Conservation (phyloP, 1,139 yeast genomes). For the Debaryomyces fabryi region DNA sequence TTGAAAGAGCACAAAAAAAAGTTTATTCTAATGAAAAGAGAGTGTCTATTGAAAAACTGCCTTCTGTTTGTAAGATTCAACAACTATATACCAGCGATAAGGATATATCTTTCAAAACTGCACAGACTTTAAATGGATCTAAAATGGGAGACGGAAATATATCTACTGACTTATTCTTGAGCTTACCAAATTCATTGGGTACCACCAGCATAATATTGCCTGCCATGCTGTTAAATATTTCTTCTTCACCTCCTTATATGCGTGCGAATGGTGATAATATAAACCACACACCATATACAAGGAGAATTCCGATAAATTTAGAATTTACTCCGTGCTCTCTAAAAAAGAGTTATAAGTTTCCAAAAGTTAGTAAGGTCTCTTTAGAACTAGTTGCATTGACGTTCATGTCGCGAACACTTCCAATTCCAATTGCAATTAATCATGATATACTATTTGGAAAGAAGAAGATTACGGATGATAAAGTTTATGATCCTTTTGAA, state of each 20-base stretch:
- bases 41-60: background rate
- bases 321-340: too few relatives aligned
- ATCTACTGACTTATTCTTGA: too few relatives aligned
- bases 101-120: background rate
- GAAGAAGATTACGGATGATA: background rate
- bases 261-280: background rate
- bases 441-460: background rate
- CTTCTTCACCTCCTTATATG: background rate
- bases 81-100: background rate
- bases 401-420: too few relatives aligned
- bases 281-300: too few relatives aligned
- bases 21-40: too few relatives aligned
- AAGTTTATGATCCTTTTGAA: background rate
- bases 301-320: background rate
- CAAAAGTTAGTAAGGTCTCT: background rate
- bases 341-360: background rate
- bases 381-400: too few relatives aligned
- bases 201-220: background rate
- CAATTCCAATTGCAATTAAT: background rate
- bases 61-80: background rate
- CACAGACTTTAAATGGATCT: too few relatives aligned
- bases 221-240: background rate
- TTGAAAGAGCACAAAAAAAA: background rate
- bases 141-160: too few relatives aligned
- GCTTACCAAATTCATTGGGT: background rate